Conservation (phyloP, 805 yeast species). For the Priceomyces castillae region DNA sequence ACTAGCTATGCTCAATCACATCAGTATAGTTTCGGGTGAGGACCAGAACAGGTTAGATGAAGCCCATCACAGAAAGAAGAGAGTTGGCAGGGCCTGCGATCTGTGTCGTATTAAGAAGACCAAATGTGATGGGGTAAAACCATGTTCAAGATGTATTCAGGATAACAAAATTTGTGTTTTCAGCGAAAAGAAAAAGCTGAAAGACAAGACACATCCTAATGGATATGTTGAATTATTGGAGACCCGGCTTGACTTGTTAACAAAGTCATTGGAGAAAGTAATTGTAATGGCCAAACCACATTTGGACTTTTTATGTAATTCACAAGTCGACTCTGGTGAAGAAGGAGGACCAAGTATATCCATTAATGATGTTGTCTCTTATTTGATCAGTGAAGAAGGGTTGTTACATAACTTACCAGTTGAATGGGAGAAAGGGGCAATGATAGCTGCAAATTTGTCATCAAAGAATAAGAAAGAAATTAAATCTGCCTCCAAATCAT, state of each 20-base stretch:
- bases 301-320: conserved; percentile 23
- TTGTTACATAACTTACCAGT: conserved; percentile 37
- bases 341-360: conserved; percentile 24
- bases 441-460: conserved; percentile 37
- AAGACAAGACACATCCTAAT: conserved; percentile 54
- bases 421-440: conserved; percentile 46
- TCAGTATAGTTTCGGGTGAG: not conserved
- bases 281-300: conserved; percentile 29
- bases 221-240: conserved; percentile 66
- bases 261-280: conserved; percentile 47
- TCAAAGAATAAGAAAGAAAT: conserved; percentile 21
- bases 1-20: conserved; percentile 1
- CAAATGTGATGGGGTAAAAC: conserved; percentile 61
- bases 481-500: conserved; percentile 25
- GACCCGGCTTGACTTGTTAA: conserved; percentile 51
- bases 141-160: conserved; percentile 53
- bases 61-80: conserved; percentile 38
- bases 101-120: conserved; percentile 62
- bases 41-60: conserved; percentile 43
- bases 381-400: conserved; percentile 40
- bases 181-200: conserved; percentile 52
- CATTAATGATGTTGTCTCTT: conserved; percentile 48
- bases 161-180: conserved; percentile 61
- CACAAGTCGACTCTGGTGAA: conserved; percentile 14
- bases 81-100: conserved; percentile 67